A percentile compares a stretch with the other conserved stretches of the same genome.
Conservation (phyloP, 495 filamentous ascomycete genomes). For the Penicillium goetzii region DNA sequence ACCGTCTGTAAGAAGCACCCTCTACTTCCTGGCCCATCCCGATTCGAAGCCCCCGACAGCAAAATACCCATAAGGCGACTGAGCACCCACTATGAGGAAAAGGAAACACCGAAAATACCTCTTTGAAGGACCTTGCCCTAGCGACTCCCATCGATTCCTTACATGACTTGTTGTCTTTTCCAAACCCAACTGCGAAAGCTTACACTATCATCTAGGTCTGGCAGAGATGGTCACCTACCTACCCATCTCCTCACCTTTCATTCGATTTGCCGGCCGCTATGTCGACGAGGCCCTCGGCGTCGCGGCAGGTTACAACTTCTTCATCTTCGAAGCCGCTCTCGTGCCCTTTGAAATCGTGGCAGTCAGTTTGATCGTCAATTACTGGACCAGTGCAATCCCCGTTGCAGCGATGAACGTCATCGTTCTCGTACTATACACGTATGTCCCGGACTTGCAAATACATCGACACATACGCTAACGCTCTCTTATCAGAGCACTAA, state of each 20-base stretch:
- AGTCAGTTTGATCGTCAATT: constrained; percentile 49
- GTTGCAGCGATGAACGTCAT: constrained; percentile 49
- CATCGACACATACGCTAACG: neutral
- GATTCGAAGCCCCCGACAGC: constrained; percentile 6
- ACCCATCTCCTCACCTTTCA: constrained; percentile 80
- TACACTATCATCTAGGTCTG: constrained; percentile 50
- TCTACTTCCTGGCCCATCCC: constrained; percentile 24
- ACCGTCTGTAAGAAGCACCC: constrained; percentile 55
- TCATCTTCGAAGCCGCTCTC: constrained; percentile 56
- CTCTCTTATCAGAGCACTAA: constrained; percentile 39
- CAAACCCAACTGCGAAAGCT: constrained; percentile 26
- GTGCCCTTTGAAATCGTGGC: constrained; percentile 52
- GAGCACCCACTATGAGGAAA: neutral
- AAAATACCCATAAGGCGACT: neutral
- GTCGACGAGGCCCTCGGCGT: constrained; percentile 70
- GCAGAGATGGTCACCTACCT: constrained; percentile 84
- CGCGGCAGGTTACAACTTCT: constrained; percentile 72
- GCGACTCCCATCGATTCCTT: neutral
- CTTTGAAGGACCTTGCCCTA: neutral
- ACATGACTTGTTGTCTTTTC: neutral
- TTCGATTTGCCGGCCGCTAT: constrained; percentile 79
- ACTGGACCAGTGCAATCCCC: constrained; percentile 52
- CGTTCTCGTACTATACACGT: constrained; percentile 46
- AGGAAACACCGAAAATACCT: neutral
- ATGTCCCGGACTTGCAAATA: constrained; percentile 41